Conservation (phyloP, 2,329 filamentous ascomycete genomes). For the Aspergillus eucalypticola region DNA sequence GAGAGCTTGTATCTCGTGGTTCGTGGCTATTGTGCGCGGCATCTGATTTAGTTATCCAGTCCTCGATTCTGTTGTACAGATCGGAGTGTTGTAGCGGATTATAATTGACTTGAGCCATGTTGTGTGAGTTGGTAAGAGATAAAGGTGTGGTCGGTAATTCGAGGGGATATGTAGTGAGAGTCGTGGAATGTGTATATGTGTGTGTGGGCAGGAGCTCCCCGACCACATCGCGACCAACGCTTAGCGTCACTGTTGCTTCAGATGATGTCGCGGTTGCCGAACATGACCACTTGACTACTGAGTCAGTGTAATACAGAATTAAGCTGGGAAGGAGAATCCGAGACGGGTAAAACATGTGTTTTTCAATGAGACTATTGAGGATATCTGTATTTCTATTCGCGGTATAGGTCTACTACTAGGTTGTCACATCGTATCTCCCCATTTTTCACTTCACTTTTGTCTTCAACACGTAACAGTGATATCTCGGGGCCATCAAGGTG, state of each 20-base stretch:
- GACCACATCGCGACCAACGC: background rate
- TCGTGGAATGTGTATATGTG: background rate
- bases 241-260: background rate
- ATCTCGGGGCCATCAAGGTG: no score
- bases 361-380: no score
- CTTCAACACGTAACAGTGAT: no score
- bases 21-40: background rate
- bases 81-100: background rate
- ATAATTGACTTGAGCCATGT: background rate
- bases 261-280: background rate
- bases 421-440: no score
- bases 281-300: background rate
- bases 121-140: background rate
- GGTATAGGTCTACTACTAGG: no score
- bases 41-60: background rate
- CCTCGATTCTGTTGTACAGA: background rate
- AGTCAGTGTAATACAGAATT: no score
- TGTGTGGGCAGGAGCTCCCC: background rate
- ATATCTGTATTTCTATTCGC: no score
- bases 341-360: background rate
- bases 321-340: background rate
- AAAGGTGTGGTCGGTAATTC: background rate
- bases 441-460: no score
- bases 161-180: background rate
- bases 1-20: background rate